Percentiles rank a stretch among this genome's conserved stretches.
phyloP scores from a whole-genome alignment of 2,329 filamentous ascomycete genomes.

The Fusarium goolgardi region DNA sequence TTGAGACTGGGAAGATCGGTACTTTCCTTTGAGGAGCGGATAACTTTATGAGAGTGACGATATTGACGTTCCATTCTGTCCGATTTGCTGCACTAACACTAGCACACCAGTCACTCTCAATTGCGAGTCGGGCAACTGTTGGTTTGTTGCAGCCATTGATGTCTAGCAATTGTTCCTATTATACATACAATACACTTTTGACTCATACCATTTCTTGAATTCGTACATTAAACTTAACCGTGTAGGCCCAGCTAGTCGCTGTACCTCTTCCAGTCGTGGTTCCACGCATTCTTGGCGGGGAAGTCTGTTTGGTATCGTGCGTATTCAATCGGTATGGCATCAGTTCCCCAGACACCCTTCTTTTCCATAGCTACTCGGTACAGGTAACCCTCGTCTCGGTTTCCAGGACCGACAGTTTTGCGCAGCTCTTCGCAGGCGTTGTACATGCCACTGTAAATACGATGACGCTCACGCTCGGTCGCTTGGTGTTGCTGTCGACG shows the following conservation, averaged over 20 bases:
- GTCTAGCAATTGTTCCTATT: conserved; percentile 33
- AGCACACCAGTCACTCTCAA: neutral
- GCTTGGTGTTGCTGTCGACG: conserved; percentile 74
- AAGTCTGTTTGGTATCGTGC: conserved; percentile 85
- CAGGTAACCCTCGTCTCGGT: conserved; percentile 74
- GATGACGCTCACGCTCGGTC: conserved; percentile 77
- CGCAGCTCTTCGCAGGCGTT: conserved; percentile 87
- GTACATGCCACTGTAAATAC: conserved; percentile 84
- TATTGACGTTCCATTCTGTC: conserved; percentile 15
- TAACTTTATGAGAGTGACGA: conserved; percentile 43
- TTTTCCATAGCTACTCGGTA: conserved; percentile 93
- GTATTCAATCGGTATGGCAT: conserved; percentile 91
- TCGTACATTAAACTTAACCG: conserved; percentile 13
- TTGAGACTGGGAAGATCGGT: conserved; percentile 23
- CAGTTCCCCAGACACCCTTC: conserved; percentile 79
- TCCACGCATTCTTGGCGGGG: conserved; percentile 84
- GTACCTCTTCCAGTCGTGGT: conserved; percentile 86
- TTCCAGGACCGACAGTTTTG: conserved; percentile 66
- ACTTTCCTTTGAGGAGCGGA: conserved; percentile 24
- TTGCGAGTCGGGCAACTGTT: neutral
- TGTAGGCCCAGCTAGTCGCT: conserved; percentile 6
- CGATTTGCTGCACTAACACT: neutral
- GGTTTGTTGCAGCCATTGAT: conserved; percentile 1
- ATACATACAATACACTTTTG: conserved; percentile 43
- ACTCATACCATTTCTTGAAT: neutral